phyloP scores from a whole-genome alignment of 495 filamentous ascomycete species.

The Penicillium manginii region DNA sequence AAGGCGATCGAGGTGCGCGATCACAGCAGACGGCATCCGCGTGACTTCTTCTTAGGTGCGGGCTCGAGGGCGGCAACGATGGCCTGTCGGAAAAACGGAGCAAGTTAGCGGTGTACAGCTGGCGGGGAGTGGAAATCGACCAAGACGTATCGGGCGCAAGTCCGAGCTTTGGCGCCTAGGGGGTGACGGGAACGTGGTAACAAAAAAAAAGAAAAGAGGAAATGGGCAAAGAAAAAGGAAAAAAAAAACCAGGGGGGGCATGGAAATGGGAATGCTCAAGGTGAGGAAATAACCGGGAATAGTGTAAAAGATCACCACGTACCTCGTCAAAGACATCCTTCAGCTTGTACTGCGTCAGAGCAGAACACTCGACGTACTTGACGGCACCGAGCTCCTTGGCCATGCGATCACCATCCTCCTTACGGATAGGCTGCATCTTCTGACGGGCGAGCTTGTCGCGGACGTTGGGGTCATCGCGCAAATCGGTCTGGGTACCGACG shows the following conservation, averaged over 20 bases:
- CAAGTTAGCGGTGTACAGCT: conserved; percentile 15
- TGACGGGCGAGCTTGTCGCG: conserved; percentile 91
- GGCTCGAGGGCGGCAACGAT: conserved; percentile 90
- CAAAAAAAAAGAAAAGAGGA: background rate
- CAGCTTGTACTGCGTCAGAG: conserved; percentile 95
- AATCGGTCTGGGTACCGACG: conserved; percentile 96
- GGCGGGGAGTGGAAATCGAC: conserved; percentile 3
- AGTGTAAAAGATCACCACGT: conserved; percentile 28
- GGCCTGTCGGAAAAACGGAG: conserved; percentile 54
- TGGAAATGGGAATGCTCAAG: background rate
- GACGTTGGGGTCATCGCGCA: conserved; percentile 87
- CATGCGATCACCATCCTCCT: conserved; percentile 93
- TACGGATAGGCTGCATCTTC: conserved; percentile 88
- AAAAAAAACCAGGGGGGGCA: background rate
- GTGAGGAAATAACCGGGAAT: background rate
- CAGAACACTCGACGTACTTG: conserved; percentile 98
- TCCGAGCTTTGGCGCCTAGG: conserved; percentile 2
- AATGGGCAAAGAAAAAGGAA: background rate
- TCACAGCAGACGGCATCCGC: conserved; percentile 49
- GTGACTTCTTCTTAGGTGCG: conserved; percentile 69
- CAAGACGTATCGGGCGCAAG: conserved; percentile 1
- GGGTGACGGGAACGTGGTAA: background rate
- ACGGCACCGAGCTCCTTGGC: conserved; percentile 94
- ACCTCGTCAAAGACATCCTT: conserved; percentile 99
- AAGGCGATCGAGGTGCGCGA: conserved; percentile 13